A percentile compares a stretch with the other conserved stretches of the same genome.
Evolutionary conservation across 225 moss, liverwort and hornwort species (phyloP).

Genomic region (Antitrichia curtipendula): DNA sequence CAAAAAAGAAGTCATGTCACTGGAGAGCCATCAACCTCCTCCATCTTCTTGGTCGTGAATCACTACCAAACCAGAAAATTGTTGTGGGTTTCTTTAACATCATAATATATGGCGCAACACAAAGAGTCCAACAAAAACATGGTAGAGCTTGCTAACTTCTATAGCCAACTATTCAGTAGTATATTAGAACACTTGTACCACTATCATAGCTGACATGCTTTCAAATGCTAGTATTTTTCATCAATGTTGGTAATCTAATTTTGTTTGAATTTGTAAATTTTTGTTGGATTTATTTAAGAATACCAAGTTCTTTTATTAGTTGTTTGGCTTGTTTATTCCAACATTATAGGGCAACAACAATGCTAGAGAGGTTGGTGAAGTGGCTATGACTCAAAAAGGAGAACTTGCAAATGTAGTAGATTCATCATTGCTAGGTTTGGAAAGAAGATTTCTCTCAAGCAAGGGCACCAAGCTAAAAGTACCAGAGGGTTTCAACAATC

Average conservation of each 20-base stretch:
- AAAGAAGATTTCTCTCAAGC: background rate
- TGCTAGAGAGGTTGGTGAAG: background rate
- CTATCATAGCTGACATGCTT: background rate
- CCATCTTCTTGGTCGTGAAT: background rate
- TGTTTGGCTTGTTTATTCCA: background rate
- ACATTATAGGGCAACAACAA: background rate
- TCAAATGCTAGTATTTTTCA: background rate
- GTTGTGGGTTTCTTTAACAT: background rate
- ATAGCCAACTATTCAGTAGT: background rate
- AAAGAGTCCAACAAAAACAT: background rate
- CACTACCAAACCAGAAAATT: no score
- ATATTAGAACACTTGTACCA: background rate
- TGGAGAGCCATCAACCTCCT: background rate
- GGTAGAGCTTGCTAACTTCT: background rate
- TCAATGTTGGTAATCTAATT: background rate
- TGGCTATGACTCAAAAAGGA: background rate
- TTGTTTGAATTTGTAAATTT: background rate
- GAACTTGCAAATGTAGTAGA: background rate
- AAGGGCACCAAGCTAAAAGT: slow-evolving; percentile 28
- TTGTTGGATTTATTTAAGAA: background rate
- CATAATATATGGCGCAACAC: background rate
- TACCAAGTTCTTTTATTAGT: background rate
- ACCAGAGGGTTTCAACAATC: slow-evolving; percentile 33
- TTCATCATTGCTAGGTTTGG: background rate
- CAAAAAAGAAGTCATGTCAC: background rate